These are phyloP conservation scores for Boletus vinaceobasis DNA, from an alignment of 768 basidiomycete species.

Conservation along the genomic window DNA sequence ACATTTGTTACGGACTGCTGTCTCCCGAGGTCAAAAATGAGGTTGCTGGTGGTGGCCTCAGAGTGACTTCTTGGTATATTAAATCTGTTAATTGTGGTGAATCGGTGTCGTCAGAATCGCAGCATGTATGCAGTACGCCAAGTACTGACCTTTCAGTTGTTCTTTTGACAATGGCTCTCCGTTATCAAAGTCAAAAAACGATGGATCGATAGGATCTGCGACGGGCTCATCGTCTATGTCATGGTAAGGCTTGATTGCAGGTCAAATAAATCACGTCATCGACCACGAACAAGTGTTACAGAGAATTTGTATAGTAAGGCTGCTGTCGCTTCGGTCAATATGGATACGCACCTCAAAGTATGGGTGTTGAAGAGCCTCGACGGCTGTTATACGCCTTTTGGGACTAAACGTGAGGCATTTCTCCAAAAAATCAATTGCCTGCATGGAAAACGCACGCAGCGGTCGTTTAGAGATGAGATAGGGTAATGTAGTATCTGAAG, in stretches of 20 bases:
- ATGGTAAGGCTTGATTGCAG: constrained; percentile 68
- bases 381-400: constrained; percentile 81
- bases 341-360: constrained; percentile 65
- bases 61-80: constrained; percentile 51
- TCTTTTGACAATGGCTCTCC: constrained; percentile 62
- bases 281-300: background rate
- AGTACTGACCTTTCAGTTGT: constrained; percentile 56
- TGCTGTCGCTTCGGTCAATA: background rate
- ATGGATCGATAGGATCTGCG: constrained; percentile 69
- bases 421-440: constrained; percentile 77
- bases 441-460: background rate
- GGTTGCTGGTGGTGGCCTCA: constrained; percentile 9
- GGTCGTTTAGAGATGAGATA: background rate
- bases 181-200: constrained; percentile 82
- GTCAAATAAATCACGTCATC: background rate
- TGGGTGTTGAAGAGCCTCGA: constrained; percentile 84
- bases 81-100: constrained; percentile 25
- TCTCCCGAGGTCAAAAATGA: constrained; percentile 19
- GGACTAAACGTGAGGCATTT: constrained; percentile 84
- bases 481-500: background rate
- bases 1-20: constrained; percentile 3
- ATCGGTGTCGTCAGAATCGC: background rate
- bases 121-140: background rate
- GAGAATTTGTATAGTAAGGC: background rate
- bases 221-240: constrained; percentile 87